Percentiles rank a stretch among this genome's conserved stretches.
These are phyloP conservation scores for Takashimella tepidaria DNA, from an alignment of 1,284 basidiomycete species.

Conservation along the genomic window DNA sequence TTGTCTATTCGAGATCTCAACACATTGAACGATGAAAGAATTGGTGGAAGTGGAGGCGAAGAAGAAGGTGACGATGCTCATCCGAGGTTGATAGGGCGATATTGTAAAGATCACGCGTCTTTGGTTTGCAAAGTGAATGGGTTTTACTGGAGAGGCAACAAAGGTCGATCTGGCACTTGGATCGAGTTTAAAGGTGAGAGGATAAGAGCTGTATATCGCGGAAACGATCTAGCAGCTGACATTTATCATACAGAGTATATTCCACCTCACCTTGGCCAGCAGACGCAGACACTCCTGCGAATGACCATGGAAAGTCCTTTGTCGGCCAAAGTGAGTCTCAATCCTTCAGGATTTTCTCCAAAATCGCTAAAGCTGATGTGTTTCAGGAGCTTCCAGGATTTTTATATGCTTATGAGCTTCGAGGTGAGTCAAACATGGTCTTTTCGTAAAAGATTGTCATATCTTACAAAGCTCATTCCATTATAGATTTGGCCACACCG, in stretches of 20 bases:
- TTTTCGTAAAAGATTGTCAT: neutral
- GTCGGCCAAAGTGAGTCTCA: constrained; percentile 37
- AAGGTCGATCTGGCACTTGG: constrained; percentile 27
- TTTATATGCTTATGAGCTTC: constrained; percentile 46
- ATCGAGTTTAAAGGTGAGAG: constrained; percentile 42
- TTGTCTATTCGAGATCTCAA: constrained; percentile 11
- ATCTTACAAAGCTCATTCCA: too few species aligned
- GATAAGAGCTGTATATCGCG: too few species aligned
- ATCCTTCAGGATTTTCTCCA: too few species aligned
- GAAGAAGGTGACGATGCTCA: constrained; percentile 16
- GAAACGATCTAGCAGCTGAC: too few species aligned
- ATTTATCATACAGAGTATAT: constrained; percentile 36
- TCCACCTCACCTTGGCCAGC: constrained; percentile 38
- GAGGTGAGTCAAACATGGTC: constrained; percentile 22
- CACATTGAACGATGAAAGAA: neutral
- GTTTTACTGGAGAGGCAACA: constrained; percentile 37
- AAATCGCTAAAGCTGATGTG: constrained; percentile 5
- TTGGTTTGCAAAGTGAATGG: constrained; percentile 41
- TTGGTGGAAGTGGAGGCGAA: neutral
- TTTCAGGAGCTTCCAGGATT: constrained; percentile 40
- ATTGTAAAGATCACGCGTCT: constrained; percentile 46
- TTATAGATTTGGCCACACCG: constrained; percentile 29
- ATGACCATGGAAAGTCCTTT: constrained; percentile 46
- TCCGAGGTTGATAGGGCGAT: constrained; percentile 27
- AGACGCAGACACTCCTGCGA: constrained; percentile 43